Base-by-base conservation (phyloP, 345 rosid genomes). In the Aquilaria malaccensis region DNA sequence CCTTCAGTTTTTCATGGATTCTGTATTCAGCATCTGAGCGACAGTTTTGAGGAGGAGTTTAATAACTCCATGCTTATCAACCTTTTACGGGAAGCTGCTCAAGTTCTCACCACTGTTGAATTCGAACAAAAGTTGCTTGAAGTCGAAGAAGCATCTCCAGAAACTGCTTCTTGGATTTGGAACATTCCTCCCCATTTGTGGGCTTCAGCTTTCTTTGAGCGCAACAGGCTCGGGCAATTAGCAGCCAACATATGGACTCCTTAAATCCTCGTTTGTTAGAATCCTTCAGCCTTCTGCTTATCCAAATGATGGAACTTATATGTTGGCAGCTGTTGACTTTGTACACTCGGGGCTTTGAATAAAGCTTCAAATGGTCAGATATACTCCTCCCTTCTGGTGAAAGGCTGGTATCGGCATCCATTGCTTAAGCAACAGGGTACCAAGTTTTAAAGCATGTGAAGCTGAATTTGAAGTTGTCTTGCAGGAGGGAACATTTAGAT, bases 291-390 rank as follows among this genome's bases (percentile, higher is more conserved):
- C 97, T 87, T 74, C 97, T 97, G 11, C 82, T 92, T 63, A 81
- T 93, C 64, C 97, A 89, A 75, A 85, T 81, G 97, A 85, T 89
- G 96, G 97, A 87, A 55, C 82, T 88, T 71, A 76, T 92, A 63
- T 83, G 88, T 70, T 61, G 85, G 72, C 89, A 81, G 72, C 78
- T 92, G 45, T 87, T 92, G 85, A 77, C 73, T 52, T 66, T 88
- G 87, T 87, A 87, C 77, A 84, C 82, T 30, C 93, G 85, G 64
- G 88, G 96, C 43, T 80, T 91, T 11, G 98, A 85, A 70, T 70
- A 70, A 13, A 85, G 97, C 58, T 72, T 70, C 71, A 81, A 82
- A 57, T 92, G 98, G 98, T 74, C 87, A 53, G 81, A 80, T 49
- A 77, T 76, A 46, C 97, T 92, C 22, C 94, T 85, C 56, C 98